Conservation (phyloP, 805 yeast species). For the Myxozyma lipomycoides region DNA sequence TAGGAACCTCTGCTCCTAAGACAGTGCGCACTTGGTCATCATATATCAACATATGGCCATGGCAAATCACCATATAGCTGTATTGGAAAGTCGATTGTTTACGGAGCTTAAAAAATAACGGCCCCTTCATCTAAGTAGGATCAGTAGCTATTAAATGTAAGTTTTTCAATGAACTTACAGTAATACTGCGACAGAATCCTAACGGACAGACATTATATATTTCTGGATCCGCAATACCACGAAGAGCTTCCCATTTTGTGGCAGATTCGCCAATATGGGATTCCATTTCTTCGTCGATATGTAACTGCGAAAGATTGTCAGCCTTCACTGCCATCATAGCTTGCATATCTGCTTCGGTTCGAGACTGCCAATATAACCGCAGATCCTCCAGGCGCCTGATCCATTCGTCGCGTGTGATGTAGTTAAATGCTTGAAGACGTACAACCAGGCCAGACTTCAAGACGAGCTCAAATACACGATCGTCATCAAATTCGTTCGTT, state of each 20-base stretch:
- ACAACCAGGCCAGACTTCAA: conserved; percentile 47
- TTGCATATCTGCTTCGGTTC: conserved; percentile 43
- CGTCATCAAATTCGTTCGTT: conserved; percentile 31
- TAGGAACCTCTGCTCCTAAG: conserved; percentile 46
- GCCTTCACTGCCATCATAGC: conserved; percentile 41
- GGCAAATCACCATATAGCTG: conserved; percentile 60
- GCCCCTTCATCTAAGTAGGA: conserved; percentile 47
- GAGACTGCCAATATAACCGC: conserved; percentile 55
- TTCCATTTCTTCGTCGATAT: conserved; percentile 55
- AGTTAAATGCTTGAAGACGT: conserved; percentile 54
- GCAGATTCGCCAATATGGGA: conserved; percentile 47
- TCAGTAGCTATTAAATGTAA: background rate
- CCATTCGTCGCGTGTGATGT: conserved; percentile 60
- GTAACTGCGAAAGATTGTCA: conserved; percentile 46
- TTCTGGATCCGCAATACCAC: conserved; percentile 50
- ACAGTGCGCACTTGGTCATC: conserved; percentile 48
- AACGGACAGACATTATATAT: conserved; percentile 55
- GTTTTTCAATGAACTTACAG: conserved; percentile 33
- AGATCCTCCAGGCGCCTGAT: conserved; percentile 46
- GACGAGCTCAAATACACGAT: conserved; percentile 52
- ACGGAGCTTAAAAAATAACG: conserved; percentile 62
- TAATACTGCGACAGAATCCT: conserved; percentile 56
- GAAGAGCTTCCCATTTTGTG: conserved; percentile 53
- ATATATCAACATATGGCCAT: conserved; percentile 64
- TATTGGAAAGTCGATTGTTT: conserved; percentile 64